Evolutionary conservation across 306 rosid species (phyloP).

Genomic region (Argentina anserina): DNA sequence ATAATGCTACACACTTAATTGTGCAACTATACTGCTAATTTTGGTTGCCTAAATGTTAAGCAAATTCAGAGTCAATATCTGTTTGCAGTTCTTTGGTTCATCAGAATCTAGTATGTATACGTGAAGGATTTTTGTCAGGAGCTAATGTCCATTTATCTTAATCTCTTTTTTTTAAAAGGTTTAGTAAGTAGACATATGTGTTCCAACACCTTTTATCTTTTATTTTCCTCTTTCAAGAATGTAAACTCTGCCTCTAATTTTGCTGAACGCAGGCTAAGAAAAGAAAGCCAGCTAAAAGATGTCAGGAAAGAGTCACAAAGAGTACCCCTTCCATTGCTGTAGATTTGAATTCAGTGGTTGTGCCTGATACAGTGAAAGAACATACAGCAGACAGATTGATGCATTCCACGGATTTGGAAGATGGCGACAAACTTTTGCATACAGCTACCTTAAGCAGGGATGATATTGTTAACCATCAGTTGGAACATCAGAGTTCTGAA

Average conservation of each 20-base stretch:
- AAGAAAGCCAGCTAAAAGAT: slow-evolving; percentile 38
- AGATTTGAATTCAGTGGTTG: slow-evolving; percentile 28
- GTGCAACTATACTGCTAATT: background rate
- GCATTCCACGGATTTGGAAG: slow-evolving; percentile 22
- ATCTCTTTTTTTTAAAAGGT: background rate
- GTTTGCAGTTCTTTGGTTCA: background rate
- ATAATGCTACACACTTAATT: background rate
- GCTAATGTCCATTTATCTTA: background rate
- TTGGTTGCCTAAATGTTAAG: background rate
- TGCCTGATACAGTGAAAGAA: slow-evolving; percentile 25
- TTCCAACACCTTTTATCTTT: background rate
- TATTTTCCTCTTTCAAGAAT: background rate
- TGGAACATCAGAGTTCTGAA: slow-evolving; percentile 45
- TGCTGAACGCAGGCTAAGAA: slow-evolving; percentile 48
- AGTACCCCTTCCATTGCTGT: slow-evolving; percentile 29
- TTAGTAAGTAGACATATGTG: background rate
- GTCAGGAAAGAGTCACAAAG: slow-evolving; percentile 33
- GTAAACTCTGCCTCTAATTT: slow-evolving; percentile 15
- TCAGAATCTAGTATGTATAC: background rate
- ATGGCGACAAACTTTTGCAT: slow-evolving; percentile 23
- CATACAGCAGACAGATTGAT: slow-evolving; percentile 35
- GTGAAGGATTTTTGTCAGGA: background rate
- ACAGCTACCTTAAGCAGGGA: slow-evolving; percentile 20
- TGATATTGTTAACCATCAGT: slow-evolving; percentile 26
- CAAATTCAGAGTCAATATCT: background rate